phyloP scores from a whole-genome alignment of 257 asterid species.

The Solanum pimpinellifolium region DNA sequence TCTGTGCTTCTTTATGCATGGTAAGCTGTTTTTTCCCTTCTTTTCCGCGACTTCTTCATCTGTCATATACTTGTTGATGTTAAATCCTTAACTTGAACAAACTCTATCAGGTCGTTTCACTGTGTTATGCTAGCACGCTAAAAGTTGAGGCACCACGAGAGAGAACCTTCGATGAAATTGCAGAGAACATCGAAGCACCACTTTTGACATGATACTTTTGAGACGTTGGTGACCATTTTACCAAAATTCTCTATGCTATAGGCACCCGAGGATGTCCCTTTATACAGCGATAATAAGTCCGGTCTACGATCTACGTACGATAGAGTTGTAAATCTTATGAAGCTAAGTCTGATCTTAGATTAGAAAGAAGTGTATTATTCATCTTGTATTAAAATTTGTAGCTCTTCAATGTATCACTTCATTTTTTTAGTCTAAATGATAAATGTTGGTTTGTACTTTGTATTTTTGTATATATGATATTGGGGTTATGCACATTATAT shows the following conservation, averaged over 20 bases:
- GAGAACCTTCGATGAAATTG: constrained; percentile 7
- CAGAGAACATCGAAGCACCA: constrained; percentile 54
- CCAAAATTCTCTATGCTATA: not conserved
- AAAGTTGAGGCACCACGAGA: constrained; percentile 30
- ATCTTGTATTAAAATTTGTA: not conserved
- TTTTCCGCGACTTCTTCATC: not conserved
- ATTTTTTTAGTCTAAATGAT: not conserved
- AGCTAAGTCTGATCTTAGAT: not conserved
- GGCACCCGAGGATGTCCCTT: not conserved
- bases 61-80: not conserved
- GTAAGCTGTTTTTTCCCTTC: constrained; percentile 18
- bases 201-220: constrained; percentile 31
- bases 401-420: not conserved
- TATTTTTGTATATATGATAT: not conserved
- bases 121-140: constrained; percentile 52
- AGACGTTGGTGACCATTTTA: not conserved
- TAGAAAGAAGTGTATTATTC: not conserved
- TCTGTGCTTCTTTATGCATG: constrained; percentile 70
- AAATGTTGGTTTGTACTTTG: not conserved
- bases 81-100: not conserved
- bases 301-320: not conserved
- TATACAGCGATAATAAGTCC: not conserved
- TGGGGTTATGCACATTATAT: not conserved
- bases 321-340: not conserved
- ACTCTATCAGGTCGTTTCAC: constrained; percentile 38